A percentile compares a stretch with the other conserved stretches of the same genome.
These are phyloP conservation scores for Scytalidium sp. DNA, from an alignment of 2,329 filamentous ascomycete genomes.

Conservation along the genomic window DNA sequence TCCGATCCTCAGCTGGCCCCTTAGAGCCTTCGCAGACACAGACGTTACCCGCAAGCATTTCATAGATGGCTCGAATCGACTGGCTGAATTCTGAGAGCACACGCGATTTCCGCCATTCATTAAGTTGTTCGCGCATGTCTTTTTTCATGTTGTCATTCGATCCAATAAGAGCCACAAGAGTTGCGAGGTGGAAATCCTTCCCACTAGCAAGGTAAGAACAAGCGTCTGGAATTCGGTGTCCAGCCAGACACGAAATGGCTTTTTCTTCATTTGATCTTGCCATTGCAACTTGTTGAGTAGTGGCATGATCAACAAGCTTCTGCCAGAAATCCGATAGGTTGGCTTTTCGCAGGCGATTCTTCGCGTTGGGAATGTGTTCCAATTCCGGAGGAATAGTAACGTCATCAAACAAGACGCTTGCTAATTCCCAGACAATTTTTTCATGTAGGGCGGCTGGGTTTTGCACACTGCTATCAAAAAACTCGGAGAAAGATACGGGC, in stretches of 20 bases:
- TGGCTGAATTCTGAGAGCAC: slow-evolving; percentile 85
- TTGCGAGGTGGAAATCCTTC: slow-evolving; percentile 80
- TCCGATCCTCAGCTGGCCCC: slow-evolving; percentile 73
- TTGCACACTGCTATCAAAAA: slow-evolving; percentile 38
- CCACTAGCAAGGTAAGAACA: slow-evolving; percentile 75
- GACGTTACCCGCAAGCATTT: slow-evolving; percentile 85
- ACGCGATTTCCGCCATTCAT: slow-evolving; percentile 79
- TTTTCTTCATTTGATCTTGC: slow-evolving; percentile 73
- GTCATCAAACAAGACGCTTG: slow-evolving; percentile 84
- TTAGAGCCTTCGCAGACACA: slow-evolving; percentile 77
- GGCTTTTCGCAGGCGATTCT: slow-evolving; percentile 49
- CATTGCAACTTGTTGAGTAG: slow-evolving; percentile 51
- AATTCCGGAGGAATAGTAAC: slow-evolving; percentile 42
- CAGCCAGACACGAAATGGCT: slow-evolving; percentile 76
- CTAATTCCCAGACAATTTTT: slow-evolving; percentile 78
- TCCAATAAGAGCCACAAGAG: slow-evolving; percentile 79
- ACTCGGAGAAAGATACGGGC: slow-evolving; percentile 45
- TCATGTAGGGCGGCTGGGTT: slow-evolving; percentile 57
- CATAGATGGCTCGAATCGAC: slow-evolving; percentile 81
- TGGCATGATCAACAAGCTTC: slow-evolving; percentile 59
- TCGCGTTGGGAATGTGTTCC: slow-evolving; percentile 29
- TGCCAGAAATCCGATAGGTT: slow-evolving; percentile 67
- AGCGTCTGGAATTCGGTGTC: slow-evolving; percentile 76
- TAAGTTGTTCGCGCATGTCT: slow-evolving; percentile 77
- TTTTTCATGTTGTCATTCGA: slow-evolving; percentile 65